Percentiles rank a stretch among this genome's conserved stretches.
phyloP scores from a whole-genome alignment of 139 green algal species.

The Chlamydomonas sp. region DNA sequence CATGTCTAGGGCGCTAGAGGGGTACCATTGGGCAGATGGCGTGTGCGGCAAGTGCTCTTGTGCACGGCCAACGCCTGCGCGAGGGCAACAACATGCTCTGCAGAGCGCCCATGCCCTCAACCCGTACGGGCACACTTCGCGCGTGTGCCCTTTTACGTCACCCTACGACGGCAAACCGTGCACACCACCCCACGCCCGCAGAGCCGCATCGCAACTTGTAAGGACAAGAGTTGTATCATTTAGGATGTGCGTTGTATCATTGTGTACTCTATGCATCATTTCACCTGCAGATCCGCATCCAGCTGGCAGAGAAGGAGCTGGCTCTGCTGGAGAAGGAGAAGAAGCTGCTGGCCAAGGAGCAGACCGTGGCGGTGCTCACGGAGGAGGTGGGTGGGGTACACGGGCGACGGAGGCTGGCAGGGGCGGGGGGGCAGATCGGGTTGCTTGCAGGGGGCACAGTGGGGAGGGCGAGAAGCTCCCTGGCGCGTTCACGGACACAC shows the following conservation, averaged over 20 bases:
- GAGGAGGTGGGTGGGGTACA: slow-evolving; percentile 69
- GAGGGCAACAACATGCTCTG: too few relatives aligned
- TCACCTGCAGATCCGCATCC: slow-evolving; percentile 64
- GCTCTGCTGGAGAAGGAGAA: slow-evolving; percentile 84
- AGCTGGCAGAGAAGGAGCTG: slow-evolving; percentile 86
- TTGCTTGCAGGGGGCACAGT: background rate
- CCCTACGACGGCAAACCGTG: too few relatives aligned
- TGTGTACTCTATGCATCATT: background rate
- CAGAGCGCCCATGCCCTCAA: too few relatives aligned
- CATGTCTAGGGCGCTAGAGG: too few relatives aligned
- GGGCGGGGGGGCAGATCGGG: background rate
- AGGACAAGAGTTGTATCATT: too few relatives aligned
- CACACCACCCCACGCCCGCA: too few relatives aligned
- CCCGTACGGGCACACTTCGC: too few relatives aligned
- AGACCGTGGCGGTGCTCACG: slow-evolving; percentile 79
- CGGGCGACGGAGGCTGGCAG: background rate
- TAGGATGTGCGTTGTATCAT: background rate
- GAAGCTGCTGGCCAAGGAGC: slow-evolving; percentile 84
- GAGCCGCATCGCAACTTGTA: too few relatives aligned
- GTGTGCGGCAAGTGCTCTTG: too few relatives aligned
- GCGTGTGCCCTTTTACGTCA: too few relatives aligned
- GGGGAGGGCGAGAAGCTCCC: background rate
- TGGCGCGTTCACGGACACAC: background rate
- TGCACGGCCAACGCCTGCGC: too few relatives aligned
- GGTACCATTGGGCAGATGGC: too few relatives aligned